Evolutionary conservation across 805 yeast genomes (phyloP).

Genomic region (Yarrowia sp.): DNA sequence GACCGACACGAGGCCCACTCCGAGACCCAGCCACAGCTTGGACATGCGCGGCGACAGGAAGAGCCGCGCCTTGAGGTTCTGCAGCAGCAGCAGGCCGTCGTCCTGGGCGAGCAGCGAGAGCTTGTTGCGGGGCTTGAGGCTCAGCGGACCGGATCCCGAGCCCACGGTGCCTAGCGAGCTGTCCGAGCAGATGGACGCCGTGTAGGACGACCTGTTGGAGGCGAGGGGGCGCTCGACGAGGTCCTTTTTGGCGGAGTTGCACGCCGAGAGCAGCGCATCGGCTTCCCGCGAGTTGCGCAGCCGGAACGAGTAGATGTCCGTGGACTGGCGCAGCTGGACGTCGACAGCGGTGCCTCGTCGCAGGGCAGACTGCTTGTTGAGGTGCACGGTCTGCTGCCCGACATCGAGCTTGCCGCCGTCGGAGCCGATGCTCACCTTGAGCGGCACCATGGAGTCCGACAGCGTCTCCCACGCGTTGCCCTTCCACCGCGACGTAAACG

Average conservation of each 20-base stretch:
- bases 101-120: slow-evolving; percentile 21
- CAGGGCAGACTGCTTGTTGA: slow-evolving; percentile 17
- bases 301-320: slow-evolving; percentile 23
- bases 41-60: slow-evolving; percentile 19
- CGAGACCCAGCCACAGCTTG: slow-evolving; percentile 24
- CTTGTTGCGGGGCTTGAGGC: slow-evolving; percentile 23
- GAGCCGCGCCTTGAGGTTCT: slow-evolving; percentile 18
- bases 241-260: slow-evolving; percentile 25
- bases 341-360: slow-evolving; percentile 27
- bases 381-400: background rate
- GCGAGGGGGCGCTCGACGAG: slow-evolving; percentile 11
- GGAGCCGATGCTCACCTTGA: slow-evolving; percentile 6
- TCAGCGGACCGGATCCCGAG: background rate
- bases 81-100: slow-evolving; percentile 17
- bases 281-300: slow-evolving; percentile 25
- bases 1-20: background rate
- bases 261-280: slow-evolving; percentile 7
- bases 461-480: slow-evolving; percentile 17
- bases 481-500: slow-evolving; percentile 22
- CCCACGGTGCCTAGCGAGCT: slow-evolving; percentile 15
- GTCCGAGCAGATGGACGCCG: slow-evolving; percentile 22
- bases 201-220: background rate
- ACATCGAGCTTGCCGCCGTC: slow-evolving; percentile 14
- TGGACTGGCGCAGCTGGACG: slow-evolving; percentile 20
- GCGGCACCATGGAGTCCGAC: background rate